Conservation (phyloP, 805 yeast genomes). For the Myxozyma monticola region DNA sequence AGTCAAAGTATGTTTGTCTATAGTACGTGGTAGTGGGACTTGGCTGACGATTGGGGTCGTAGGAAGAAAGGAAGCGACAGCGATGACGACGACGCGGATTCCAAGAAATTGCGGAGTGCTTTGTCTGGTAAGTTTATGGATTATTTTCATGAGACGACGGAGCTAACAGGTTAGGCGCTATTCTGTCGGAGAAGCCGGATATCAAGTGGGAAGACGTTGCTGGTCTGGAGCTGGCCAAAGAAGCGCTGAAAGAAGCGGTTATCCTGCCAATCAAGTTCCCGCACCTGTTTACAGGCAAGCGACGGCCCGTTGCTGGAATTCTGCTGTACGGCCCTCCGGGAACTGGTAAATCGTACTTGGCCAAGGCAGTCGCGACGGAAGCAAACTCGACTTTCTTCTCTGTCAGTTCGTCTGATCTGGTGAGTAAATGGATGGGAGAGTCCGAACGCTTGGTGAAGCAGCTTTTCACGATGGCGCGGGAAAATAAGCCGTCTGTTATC, state of each 20-base stretch:
- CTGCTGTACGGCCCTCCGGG: constrained; percentile 92
- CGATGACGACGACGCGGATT: constrained; percentile 70
- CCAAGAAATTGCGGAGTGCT: constrained; percentile 87
- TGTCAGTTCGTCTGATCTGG: constrained; percentile 93
- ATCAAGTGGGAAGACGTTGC: constrained; percentile 95
- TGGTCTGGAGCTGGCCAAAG: constrained; percentile 92
- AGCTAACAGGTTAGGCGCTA: constrained; percentile 48
- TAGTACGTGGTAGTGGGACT: background rate
- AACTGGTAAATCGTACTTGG: constrained; percentile 94
- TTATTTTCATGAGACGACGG: background rate
- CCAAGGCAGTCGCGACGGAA: constrained; percentile 98
- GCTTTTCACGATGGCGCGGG: constrained; percentile 92
- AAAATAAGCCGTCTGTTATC: constrained; percentile 90
- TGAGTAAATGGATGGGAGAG: constrained; percentile 99
- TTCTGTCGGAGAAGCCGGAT: constrained; percentile 86
- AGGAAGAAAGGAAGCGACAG: constrained; percentile 46
- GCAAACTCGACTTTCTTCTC: constrained; percentile 96
- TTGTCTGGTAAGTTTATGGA: constrained; percentile 55
- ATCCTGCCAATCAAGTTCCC: constrained; percentile 95
- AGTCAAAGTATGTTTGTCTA: constrained; percentile 15
- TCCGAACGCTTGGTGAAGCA: constrained; percentile 95
- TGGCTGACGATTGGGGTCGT: background rate
- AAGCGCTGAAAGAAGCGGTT: constrained; percentile 95
- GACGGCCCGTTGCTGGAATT: constrained; percentile 91
- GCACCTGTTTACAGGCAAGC: constrained; percentile 88